Evolutionary conservation across 331 rosid species (phyloP).

Genomic region (Rosa hybrid): DNA sequence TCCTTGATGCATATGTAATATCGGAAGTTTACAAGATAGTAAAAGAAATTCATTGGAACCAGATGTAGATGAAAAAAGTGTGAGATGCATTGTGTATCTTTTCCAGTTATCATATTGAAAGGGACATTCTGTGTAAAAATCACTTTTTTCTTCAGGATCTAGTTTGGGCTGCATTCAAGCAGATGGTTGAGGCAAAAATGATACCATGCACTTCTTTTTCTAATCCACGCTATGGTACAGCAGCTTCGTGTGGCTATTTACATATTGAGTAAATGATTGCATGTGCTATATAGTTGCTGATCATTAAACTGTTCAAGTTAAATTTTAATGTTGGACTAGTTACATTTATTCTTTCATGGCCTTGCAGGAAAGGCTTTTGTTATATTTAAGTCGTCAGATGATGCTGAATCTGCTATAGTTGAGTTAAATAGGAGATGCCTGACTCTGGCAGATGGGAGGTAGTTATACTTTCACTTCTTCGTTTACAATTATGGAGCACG

Average conservation of each 20-base stretch:
- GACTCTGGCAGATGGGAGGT: constrained; percentile 61
- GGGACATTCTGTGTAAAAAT: neutral
- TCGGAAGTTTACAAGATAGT: neutral
- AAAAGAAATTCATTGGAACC: constrained; percentile 2
- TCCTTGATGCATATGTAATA: neutral
- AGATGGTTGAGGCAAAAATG: constrained; percentile 12
- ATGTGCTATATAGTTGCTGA: neutral
- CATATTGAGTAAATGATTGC: neutral
- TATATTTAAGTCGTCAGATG: constrained; percentile 52
- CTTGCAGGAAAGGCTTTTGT: constrained; percentile 65
- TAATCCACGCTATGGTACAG: constrained; percentile 16
- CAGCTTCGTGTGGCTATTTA: neutral
- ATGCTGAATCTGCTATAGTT: constrained; percentile 44
- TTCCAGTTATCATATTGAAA: neutral
- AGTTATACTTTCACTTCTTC: constrained; percentile 11
- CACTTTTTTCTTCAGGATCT: constrained; percentile 9
- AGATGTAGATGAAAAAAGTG: neutral
- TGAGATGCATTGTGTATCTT: neutral
- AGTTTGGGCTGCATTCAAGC: constrained; percentile 7
- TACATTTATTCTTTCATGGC: constrained; percentile 25
- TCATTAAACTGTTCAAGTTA: constrained; percentile 3
- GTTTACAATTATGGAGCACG: neutral
- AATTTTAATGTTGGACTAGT: constrained; percentile 2
- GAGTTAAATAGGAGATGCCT: constrained; percentile 47
- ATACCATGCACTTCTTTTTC: constrained; percentile 5